Base-by-base conservation (phyloP, 352 stramenopile genomes). In the Pythium coloratum region DNA sequence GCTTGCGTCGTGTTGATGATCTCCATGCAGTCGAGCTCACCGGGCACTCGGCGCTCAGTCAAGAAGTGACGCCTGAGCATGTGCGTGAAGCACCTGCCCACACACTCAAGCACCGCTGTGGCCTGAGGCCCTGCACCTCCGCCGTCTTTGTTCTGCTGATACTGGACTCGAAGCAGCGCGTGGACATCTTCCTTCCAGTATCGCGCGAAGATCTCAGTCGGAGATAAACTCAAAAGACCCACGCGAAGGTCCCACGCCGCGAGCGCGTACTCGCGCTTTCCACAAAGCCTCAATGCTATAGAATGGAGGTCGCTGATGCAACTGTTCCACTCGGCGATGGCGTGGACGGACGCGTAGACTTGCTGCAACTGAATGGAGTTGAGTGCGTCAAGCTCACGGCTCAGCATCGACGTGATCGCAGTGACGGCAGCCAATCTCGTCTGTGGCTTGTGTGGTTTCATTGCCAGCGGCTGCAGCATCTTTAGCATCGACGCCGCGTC, bases 1-100 rank as follows among this genome's bases (percentile, higher is more conserved):
- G 84, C 83, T 49, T 94, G 86, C 2, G 77, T 86, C 4, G 80
- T 88, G 72, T 94, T 94, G 73, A 94, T 85, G 60, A 89, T 84
- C 62, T 91, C 84, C 83, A 92, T 91, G 61, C 81, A 88, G 51
- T 94, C 84, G 0, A 71, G 66, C 18, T 89, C 82, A 1, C 70
- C 76, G 0, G 83, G 81, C 36, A 83, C 28, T 26, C 72, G 69
- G 51, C 75, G 58, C 44, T 85, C 68, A 38, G 59, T 62, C 12
- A 86, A 55, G 9, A 85, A 76, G 33, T 90, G 74, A 0, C 82
- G 84, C 30, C 80, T 70, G 47, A 92, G 56, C 36, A 82, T 42
- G 36, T 85, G 73, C 2, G 56, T 65, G 36, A 80, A 84, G 42
- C 69, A 75, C 6, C 70, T 33, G 0, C 30, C 70, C 10, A 82